Conservation (phyloP, 441 rosid species). For the Croton setiger region DNA sequence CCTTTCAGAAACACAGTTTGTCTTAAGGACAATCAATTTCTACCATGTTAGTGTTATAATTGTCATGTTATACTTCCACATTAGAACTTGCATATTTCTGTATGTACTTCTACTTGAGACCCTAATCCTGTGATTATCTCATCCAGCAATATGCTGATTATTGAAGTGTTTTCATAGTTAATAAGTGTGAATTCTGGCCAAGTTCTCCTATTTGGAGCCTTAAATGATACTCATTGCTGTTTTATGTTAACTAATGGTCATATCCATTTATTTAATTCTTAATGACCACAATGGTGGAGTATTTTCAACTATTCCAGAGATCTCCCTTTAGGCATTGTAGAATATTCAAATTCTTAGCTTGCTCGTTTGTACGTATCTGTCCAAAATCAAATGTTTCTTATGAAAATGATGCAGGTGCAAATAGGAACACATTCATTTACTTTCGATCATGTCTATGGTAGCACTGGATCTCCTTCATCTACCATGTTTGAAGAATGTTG, state of each 20-base stretch:
- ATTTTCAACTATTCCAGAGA: not conserved
- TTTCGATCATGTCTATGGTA: conserved; percentile 95
- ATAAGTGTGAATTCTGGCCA: not conserved
- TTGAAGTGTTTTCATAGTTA: not conserved
- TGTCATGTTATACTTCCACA: not conserved
- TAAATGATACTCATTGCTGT: not conserved
- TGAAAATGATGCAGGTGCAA: conserved; percentile 60
- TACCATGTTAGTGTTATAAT: not conserved
- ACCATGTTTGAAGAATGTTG: conserved; percentile 85
- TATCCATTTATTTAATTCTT: not conserved
- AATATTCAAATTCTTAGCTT: not conserved
- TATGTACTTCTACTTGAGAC: not conserved
- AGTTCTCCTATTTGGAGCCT: not conserved
- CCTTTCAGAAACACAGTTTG: not conserved
- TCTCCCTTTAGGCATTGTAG: not conserved
- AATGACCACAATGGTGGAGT: not conserved
- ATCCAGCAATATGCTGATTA: not conserved
- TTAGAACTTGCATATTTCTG: conserved; percentile 2
- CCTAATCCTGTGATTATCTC: not conserved
- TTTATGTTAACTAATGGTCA: not conserved
- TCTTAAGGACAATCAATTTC: not conserved
- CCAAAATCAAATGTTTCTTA: conserved; percentile 4
- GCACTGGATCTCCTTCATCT: conserved; percentile 63
- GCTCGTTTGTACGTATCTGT: conserved; percentile 1
- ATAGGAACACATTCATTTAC: conserved; percentile 94